A percentile compares a stretch with the other conserved stretches of the same genome.
Conservation (phyloP, 306 rosid species). For the Hippophae rhamnoides region DNA sequence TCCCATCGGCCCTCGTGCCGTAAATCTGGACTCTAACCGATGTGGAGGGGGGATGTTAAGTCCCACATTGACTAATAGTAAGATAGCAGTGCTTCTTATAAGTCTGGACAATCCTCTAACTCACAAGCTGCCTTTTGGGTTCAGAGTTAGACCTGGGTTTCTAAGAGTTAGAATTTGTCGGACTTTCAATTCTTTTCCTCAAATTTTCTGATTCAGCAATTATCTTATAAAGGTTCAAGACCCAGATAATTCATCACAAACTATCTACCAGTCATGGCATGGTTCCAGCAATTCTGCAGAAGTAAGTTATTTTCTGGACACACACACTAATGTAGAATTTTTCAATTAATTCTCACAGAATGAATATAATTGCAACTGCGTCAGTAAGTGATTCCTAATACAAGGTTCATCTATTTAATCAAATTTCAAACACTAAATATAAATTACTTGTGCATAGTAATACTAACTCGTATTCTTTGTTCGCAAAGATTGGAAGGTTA, state of each 20-base stretch:
- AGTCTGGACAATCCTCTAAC: no score
- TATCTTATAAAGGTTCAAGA: slow-evolving; percentile 42
- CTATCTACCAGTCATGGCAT: slow-evolving; percentile 53
- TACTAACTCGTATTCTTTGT: not conserved
- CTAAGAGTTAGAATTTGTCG: no score
- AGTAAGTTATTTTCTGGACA: slow-evolving; percentile 25
- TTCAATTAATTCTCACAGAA: not conserved
- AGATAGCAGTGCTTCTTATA: no score
- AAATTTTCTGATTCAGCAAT: slow-evolving; percentile 3
- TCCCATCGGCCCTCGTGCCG: no score
- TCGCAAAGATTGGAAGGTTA: slow-evolving; percentile 43
- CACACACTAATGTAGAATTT: not conserved
- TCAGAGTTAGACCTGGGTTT: no score
- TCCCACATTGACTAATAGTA: no score
- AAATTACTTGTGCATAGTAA: not conserved
- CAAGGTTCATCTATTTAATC: not conserved
- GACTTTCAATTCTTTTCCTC: not conserved
- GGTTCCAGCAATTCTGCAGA: slow-evolving; percentile 31
- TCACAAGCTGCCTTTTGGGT: no score
- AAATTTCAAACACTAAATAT: not conserved
- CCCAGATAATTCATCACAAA: slow-evolving; percentile 60
- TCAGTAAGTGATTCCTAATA: not conserved
- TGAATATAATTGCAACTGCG: not conserved
- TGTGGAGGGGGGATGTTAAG: no score
- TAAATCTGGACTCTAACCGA: no score